Percentiles rank a stretch among this genome's conserved stretches.
phyloP scores from a whole-genome alignment of 345 rosid genomes.

The Brassica rapa region DNA sequence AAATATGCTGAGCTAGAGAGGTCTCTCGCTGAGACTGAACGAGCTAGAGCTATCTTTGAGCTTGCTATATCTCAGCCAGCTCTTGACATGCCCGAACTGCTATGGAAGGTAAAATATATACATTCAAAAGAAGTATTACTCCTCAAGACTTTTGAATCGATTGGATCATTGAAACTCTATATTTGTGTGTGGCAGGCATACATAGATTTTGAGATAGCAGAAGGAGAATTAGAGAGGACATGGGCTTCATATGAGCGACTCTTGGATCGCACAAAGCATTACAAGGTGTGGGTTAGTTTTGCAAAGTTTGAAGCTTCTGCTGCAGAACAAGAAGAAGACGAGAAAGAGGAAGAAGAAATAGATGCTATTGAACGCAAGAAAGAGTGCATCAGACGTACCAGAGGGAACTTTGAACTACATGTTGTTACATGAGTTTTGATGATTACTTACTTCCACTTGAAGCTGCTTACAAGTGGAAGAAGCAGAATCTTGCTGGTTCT shows the following conservation, averaged over 20 bases:
- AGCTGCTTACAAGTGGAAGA: conserved; percentile 4
- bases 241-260: conserved; percentile 5
- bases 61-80: neutral
- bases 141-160: neutral
- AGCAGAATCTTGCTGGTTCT: neutral
- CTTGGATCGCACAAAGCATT: conserved; percentile 8
- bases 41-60: conserved; percentile 8
- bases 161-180: neutral
- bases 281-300: conserved; percentile 14
- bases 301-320: conserved; percentile 16
- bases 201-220: conserved; percentile 10
- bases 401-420: neutral
- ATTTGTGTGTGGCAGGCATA: neutral
- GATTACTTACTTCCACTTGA: neutral
- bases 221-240: neutral
- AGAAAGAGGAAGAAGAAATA: neutral
- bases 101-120: conserved; percentile 2
- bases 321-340: neutral
- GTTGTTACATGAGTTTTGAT: conserved; percentile 1
- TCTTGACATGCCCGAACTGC: conserved; percentile 15
- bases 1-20: neutral
- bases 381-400: neutral
- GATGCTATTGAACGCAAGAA: neutral
- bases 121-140: neutral
- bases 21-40: conserved; percentile 6